These are phyloP conservation scores for Vanrija pseudolonga DNA, from an alignment of 1,284 basidiomycete species.

Conservation along the genomic window DNA sequence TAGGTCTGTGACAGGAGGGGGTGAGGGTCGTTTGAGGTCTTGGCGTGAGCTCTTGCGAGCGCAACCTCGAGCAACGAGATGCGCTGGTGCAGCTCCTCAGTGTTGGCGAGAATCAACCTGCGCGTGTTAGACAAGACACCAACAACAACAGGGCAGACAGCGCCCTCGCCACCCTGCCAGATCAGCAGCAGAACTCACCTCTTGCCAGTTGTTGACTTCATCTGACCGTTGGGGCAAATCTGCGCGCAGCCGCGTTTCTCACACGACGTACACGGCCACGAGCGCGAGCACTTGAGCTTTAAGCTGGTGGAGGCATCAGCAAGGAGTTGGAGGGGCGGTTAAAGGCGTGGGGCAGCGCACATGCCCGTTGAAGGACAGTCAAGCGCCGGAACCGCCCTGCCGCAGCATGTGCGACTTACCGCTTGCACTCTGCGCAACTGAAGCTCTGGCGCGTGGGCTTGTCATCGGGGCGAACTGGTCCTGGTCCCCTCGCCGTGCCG, in stretches of 20 bases:
- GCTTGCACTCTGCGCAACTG: slow-evolving; percentile 41
- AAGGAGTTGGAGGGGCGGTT: not conserved
- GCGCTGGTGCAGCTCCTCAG: slow-evolving; percentile 43
- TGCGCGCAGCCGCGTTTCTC: slow-evolving; percentile 43
- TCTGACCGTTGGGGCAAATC: slow-evolving; percentile 44
- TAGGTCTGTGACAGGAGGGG: slow-evolving; percentile 36
- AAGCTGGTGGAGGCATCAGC: slow-evolving; percentile 17
- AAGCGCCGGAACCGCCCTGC: not conserved
- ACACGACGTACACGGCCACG: slow-evolving; percentile 46
- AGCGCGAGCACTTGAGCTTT: slow-evolving; percentile 43
- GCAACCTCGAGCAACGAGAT: slow-evolving; percentile 42
- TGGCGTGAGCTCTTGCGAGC: slow-evolving; percentile 33
- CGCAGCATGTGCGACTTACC: slow-evolving; percentile 20
- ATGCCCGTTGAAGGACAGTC: not conserved
- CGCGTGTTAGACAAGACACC: not conserved
- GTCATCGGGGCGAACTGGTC: not conserved
- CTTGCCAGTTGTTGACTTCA: slow-evolving; percentile 43
- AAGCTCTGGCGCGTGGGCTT: slow-evolving; percentile 25
- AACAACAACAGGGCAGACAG: not conserved
- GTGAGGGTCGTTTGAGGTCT: slow-evolving; percentile 27
- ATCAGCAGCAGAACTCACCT: slow-evolving; percentile 24
- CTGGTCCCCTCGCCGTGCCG: no score
- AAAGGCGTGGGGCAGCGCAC: not conserved
- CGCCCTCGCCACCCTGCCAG: not conserved
- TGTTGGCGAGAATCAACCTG: slow-evolving; percentile 45